A percentile compares a stretch with the other conserved stretches of the same genome.
Conservation (phyloP, 2,329 filamentous ascomycete species). For the Peltaster fructicola region DNA sequence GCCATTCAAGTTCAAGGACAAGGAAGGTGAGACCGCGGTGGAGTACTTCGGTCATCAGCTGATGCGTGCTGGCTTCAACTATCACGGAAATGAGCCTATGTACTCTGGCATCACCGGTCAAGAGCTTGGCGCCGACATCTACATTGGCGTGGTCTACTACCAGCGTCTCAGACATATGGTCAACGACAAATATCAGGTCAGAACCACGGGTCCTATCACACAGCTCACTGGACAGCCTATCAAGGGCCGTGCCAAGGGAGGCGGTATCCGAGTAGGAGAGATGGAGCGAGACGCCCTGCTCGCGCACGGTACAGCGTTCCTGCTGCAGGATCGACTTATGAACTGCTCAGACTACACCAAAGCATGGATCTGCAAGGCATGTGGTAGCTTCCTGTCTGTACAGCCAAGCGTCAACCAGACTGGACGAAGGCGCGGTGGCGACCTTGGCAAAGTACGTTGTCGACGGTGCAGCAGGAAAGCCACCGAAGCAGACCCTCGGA, state of each 20-base stretch:
- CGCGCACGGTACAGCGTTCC: slow-evolving; percentile 85
- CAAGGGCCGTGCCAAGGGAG: slow-evolving; percentile 88
- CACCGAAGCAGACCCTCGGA: slow-evolving; percentile 20
- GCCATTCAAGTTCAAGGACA: slow-evolving; percentile 64
- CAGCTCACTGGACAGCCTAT: slow-evolving; percentile 86
- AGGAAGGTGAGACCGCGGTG: slow-evolving; percentile 76
- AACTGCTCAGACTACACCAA: slow-evolving; percentile 92
- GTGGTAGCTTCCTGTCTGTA: slow-evolving; percentile 79
- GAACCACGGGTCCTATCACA: slow-evolving; percentile 85
- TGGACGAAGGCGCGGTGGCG: slow-evolving; percentile 9
- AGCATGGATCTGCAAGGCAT: slow-evolving; percentile 75
- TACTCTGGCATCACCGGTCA: slow-evolving; percentile 94
- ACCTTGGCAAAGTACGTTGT: slow-evolving; percentile 18
- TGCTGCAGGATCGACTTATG: slow-evolving; percentile 86
- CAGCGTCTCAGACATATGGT: slow-evolving; percentile 98
- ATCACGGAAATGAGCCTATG: slow-evolving; percentile 96
- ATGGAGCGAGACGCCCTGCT: slow-evolving; percentile 96
- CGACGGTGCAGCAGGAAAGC: slow-evolving; percentile 19
- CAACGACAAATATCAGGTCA: slow-evolving; percentile 97
- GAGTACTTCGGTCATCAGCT: slow-evolving; percentile 96
- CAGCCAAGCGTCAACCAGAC: slow-evolving; percentile 50
- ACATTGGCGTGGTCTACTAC: slow-evolving; percentile 94
- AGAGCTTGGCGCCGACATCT: slow-evolving; percentile 88
- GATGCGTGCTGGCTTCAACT: slow-evolving; percentile 90
- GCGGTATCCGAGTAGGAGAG: slow-evolving; percentile 96